Conservation (phyloP, 2,329 filamentous ascomycete genomes). For the Neopestalotiopsis sp. region DNA sequence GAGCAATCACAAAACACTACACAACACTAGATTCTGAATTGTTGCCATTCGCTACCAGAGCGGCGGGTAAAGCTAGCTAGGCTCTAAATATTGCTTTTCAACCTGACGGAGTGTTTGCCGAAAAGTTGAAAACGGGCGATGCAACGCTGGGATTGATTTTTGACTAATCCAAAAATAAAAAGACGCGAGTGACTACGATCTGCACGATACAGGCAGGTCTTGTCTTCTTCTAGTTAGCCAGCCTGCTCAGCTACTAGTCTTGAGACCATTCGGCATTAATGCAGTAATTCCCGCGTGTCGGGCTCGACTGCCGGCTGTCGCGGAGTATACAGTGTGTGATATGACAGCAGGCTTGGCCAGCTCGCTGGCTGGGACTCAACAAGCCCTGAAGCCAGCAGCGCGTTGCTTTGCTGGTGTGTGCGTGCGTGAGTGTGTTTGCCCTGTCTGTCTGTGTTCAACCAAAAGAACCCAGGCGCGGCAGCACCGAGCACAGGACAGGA, state of each 20-base stretch:
- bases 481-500: background rate
- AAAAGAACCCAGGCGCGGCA: background rate
- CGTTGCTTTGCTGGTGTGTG: background rate
- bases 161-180: conserved; percentile 18
- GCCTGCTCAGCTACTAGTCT: background rate
- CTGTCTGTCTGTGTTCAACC: background rate
- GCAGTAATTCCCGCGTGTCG: background rate
- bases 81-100: conserved; percentile 9
- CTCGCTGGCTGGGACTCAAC: background rate
- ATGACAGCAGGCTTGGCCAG: background rate
- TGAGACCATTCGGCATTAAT: background rate
- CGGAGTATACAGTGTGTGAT: background rate
- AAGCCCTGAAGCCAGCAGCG: background rate
- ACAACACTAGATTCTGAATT: conserved; percentile 1
- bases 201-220: conserved; percentile 5
- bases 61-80: conserved; percentile 15
- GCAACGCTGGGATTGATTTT: conserved; percentile 12
- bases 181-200: conserved; percentile 5
- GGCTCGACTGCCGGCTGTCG: conserved; percentile 5
- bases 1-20: background rate
- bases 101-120: conserved; percentile 18
- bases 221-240: conserved; percentile 8
- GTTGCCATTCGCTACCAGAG: conserved; percentile 17
- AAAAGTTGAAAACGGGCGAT: conserved; percentile 5
- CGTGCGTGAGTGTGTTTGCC: background rate